phyloP scores from a whole-genome alignment of 352 stramenopile species.

The Blastocystis hominis region DNA sequence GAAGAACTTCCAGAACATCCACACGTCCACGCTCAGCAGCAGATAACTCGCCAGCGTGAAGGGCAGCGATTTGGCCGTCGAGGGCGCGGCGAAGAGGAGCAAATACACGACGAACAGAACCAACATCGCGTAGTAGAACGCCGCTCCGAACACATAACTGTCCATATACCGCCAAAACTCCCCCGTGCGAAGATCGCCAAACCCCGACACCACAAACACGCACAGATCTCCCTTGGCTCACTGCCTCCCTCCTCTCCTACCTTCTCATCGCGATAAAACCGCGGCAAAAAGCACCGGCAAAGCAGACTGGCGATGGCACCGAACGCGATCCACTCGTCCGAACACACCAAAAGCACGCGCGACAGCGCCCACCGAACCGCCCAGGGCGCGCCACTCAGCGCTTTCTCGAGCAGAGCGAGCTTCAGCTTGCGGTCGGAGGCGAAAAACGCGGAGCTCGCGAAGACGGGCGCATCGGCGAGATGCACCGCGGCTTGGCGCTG shows the following conservation, averaged over 20 bases:
- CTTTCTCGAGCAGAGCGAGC: not conserved
- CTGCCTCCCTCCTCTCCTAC: not conserved
- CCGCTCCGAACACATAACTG: slow-evolving; percentile 19
- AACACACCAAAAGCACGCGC: slow-evolving; percentile 4
- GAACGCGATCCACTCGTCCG: not conserved
- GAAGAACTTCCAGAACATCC: not conserved
- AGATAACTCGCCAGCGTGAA: not conserved
- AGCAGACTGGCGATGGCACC: not conserved
- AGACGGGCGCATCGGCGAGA: not conserved
- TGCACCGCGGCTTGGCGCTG: not conserved
- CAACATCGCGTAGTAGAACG: slow-evolving; percentile 25
- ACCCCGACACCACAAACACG: not conserved
- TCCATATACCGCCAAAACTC: not conserved
- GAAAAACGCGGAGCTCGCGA: not conserved
- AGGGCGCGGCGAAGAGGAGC: slow-evolving; percentile 5
- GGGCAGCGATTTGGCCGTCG: not conserved
- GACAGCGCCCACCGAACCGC: not conserved
- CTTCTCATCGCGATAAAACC: not conserved
- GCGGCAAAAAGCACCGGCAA: not conserved
- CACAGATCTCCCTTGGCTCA: slow-evolving; percentile 8
- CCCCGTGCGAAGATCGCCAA: not conserved
- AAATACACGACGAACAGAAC: slow-evolving; percentile 21
- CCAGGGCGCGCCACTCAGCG: not conserved
- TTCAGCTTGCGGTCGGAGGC: not conserved
- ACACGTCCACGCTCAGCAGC: not conserved